These are phyloP conservation scores for Lactifluus subvellereus DNA, from an alignment of 768 basidiomycete species.

Conservation along the genomic window DNA sequence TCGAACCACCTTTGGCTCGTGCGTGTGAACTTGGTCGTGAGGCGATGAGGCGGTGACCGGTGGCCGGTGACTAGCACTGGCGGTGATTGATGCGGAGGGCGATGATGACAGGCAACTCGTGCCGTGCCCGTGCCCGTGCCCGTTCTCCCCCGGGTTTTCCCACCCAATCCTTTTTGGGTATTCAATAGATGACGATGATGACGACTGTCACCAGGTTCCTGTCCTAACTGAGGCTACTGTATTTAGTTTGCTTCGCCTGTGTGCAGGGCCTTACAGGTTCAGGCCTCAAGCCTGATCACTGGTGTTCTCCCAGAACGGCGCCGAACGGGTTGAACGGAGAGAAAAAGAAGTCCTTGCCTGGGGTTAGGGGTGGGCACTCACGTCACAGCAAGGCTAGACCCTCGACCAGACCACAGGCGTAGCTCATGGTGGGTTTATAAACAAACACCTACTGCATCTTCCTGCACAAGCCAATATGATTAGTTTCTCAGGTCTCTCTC, in stretches of 20 bases:
- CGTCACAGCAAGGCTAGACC: slow-evolving; percentile 20
- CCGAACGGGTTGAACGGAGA: background rate
- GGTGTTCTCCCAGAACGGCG: background rate
- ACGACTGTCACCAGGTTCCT: background rate
- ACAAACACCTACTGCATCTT: background rate
- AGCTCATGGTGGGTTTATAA: slow-evolving; percentile 15
- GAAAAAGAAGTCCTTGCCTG: background rate
- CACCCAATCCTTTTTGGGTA: background rate
- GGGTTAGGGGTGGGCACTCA: slow-evolving; percentile 17
- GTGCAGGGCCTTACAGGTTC: background rate
- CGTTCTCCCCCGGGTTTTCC: too few species aligned
- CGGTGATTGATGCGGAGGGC: slow-evolving; percentile 1
- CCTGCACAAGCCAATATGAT: slow-evolving; percentile 41
- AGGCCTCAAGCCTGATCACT: background rate
- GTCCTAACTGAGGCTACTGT: background rate
- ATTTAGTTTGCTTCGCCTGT: background rate
- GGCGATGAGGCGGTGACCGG: slow-evolving; percentile 8
- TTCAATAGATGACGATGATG: background rate
- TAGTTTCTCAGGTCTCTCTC: slow-evolving; percentile 67
- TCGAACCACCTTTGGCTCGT: slow-evolving; percentile 23
- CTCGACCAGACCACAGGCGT: background rate
- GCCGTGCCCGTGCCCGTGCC: background rate
- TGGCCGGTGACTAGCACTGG: background rate
- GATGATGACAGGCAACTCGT: slow-evolving; percentile 10
- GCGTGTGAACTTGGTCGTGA: slow-evolving; percentile 24